A percentile compares a stretch with the other conserved stretches of the same genome.
phyloP scores from a whole-genome alignment of 371 early-diverging fungal species.

The Rhizopus delemar region DNA sequence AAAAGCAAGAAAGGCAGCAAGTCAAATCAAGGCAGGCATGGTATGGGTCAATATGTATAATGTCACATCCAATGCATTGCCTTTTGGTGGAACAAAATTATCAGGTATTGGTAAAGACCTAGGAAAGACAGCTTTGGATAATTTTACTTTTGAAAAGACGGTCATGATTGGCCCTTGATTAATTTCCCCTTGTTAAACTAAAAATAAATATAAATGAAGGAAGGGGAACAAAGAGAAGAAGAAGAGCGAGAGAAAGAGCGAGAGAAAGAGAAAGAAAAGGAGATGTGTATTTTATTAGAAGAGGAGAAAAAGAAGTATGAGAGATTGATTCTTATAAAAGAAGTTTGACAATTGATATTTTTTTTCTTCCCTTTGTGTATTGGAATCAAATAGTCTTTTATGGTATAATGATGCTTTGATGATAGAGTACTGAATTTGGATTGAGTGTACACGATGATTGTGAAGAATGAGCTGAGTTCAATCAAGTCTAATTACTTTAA shows the following conservation, averaged over 20 bases:
- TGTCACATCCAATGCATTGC: conserved; percentile 59
- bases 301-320: too few relatives aligned
- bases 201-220: not conserved
- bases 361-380: too few relatives aligned
- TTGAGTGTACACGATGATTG: too few relatives aligned
- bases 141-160: conserved; percentile 66
- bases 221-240: not conserved
- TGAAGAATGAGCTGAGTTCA: too few relatives aligned
- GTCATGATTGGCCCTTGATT: conserved; percentile 10
- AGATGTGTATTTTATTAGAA: too few relatives aligned
- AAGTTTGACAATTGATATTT: too few relatives aligned
- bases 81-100: conserved; percentile 86
- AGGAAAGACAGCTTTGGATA: conserved; percentile 65
- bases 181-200: not conserved
- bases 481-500: too few relatives aligned
- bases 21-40: conserved; percentile 33
- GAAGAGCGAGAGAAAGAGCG: not conserved
- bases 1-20: conserved; percentile 66
- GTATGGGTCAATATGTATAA: conserved; percentile 62
- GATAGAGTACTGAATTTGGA: too few relatives aligned
- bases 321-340: too few relatives aligned
- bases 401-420: too few relatives aligned
- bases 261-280: not conserved
- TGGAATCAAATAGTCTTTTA: too few relatives aligned
- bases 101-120: conserved; percentile 81